A percentile compares a stretch with the other conserved stretches of the same genome.
Conservation (phyloP, 305 asterid species). For the Withania somnifera region DNA sequence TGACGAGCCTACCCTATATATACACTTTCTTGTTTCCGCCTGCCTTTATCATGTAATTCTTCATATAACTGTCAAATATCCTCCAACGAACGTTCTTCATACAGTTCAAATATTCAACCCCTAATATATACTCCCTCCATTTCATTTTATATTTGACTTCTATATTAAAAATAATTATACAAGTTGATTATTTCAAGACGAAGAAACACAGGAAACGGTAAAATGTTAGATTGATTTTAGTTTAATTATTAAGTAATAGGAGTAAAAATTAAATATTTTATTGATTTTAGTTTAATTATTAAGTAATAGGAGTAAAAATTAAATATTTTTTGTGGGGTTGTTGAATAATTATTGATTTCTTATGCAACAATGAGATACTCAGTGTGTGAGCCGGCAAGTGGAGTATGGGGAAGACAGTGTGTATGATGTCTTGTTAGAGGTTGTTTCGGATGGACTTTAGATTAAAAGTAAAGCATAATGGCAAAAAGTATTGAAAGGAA, state of each 20-base stretch:
- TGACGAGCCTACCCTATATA: too few species aligned
- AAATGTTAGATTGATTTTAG: not conserved
- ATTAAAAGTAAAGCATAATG: not conserved
- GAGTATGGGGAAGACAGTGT: not conserved
- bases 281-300: not conserved
- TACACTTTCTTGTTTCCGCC: too few species aligned
- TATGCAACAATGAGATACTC: too few species aligned
- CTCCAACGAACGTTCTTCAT: too few species aligned
- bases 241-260: not conserved
- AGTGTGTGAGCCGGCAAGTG: too few species aligned
- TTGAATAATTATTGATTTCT: not conserved
- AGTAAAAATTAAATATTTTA: not conserved
- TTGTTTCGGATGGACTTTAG: not conserved
- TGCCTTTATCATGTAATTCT: too few species aligned
- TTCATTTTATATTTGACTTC: too few species aligned
- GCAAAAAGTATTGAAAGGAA: not conserved
- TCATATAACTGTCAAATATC: too few species aligned
- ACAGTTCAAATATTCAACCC: too few species aligned
- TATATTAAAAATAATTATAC: too few species aligned
- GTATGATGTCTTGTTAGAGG: not conserved
- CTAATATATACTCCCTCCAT: too few species aligned
- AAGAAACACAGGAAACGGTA: constrained; percentile 77
- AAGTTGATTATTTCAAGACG: constrained; percentile 76
- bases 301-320: not conserved
- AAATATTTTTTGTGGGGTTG: not conserved